These are phyloP conservation scores for Themeda triandra DNA, from an alignment of 176 grass and related monocot species.

Conservation along the genomic window DNA sequence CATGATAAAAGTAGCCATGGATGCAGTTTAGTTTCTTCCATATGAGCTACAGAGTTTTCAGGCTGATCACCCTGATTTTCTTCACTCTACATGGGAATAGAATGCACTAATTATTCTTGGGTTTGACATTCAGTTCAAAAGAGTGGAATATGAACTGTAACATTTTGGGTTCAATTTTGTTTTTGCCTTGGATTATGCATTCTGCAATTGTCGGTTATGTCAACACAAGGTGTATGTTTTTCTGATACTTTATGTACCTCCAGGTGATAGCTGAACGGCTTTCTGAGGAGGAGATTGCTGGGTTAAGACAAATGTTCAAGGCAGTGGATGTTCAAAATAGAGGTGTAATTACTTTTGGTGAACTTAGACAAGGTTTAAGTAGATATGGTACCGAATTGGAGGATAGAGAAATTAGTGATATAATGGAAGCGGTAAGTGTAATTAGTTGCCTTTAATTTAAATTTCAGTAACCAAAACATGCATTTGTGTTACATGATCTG, in stretches of 20 bases:
- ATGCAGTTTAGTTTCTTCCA: background rate
- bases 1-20: background rate
- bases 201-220: background rate
- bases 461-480: background rate
- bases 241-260: slow-evolving; percentile 7
- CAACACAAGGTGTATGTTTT: background rate
- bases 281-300: slow-evolving; percentile 96
- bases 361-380: slow-evolving; percentile 76
- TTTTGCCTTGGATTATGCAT: background rate
- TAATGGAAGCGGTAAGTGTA: slow-evolving; percentile 73
- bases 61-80: background rate
- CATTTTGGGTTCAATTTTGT: background rate
- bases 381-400: slow-evolving; percentile 74
- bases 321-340: slow-evolving; percentile 76
- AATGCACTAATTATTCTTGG: background rate
- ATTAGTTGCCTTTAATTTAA: background rate
- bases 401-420: slow-evolving; percentile 50
- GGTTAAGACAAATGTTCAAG: slow-evolving; percentile 85
- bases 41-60: background rate
- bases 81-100: background rate
- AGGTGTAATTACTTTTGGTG: slow-evolving; percentile 73
- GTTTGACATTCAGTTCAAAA: background rate
- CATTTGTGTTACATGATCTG: background rate
- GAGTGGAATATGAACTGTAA: background rate
- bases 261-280: slow-evolving; percentile 93